Percentiles rank a stretch among this genome's conserved stretches.
Evolutionary conservation across 2,329 filamentous ascomycete genomes (phyloP).

Genomic region (Ophiostoma piceae): DNA sequence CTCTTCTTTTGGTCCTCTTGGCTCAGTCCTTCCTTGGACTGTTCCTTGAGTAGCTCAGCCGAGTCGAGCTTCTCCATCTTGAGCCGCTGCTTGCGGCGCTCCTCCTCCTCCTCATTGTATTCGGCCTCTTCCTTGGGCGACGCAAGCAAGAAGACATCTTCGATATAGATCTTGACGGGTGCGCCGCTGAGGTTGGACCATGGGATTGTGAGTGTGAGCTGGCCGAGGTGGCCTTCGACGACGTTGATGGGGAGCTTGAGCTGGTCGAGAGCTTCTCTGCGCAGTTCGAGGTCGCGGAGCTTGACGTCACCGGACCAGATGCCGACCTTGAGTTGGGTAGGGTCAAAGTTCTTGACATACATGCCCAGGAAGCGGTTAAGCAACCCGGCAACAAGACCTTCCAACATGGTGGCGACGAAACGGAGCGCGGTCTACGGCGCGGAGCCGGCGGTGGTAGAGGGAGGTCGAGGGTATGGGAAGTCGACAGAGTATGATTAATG

Average conservation of each 20-base stretch:
- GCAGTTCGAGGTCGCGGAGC: conserved; percentile 84
- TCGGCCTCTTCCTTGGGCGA: conserved; percentile 93
- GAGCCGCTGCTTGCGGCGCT: conserved; percentile 75
- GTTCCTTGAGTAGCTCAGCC: conserved; percentile 88
- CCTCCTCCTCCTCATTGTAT: conserved; percentile 90
- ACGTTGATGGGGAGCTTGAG: conserved; percentile 95
- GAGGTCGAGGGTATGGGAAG: not conserved
- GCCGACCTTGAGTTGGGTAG: conserved; percentile 93
- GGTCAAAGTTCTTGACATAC: conserved; percentile 99
- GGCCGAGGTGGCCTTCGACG: conserved; percentile 85
- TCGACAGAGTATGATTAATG: not conserved
- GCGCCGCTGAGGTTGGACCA: conserved; percentile 96
- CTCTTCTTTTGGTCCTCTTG: conserved; percentile 95
- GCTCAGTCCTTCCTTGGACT: conserved; percentile 86
- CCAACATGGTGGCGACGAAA: conserved; percentile 72
- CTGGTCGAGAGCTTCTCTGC: conserved; percentile 92
- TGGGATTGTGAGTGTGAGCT: conserved; percentile 87
- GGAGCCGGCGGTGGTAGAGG: not conserved
- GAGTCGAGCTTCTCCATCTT: conserved; percentile 99
- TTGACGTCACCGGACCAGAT: conserved; percentile 99
- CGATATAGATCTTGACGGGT: conserved; percentile 89
- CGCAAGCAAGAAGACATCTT: conserved; percentile 93
- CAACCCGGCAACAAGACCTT: conserved; percentile 92
- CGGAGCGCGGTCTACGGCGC: conserved; percentile 12
- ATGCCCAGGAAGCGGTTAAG: conserved; percentile 99